Conservation (phyloP, 2,329 filamentous ascomycete species). For the Malbranchea zuffiana region DNA sequence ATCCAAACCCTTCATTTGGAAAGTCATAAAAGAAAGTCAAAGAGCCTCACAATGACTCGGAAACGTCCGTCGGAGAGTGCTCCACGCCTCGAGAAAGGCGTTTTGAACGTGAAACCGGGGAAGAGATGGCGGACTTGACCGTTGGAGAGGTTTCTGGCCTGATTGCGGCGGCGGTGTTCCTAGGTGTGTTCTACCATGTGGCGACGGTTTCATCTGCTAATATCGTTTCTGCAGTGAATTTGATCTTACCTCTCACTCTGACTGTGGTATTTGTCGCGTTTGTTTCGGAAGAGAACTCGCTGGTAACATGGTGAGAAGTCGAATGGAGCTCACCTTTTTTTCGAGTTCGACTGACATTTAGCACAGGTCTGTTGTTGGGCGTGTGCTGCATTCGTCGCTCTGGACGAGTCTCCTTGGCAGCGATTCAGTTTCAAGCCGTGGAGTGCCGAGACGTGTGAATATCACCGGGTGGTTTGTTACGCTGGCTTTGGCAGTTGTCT, state of each 20-base stretch:
- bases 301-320: conserved; percentile 16
- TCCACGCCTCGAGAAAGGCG: too few relatives aligned
- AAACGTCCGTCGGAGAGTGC: too few relatives aligned
- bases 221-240: conserved; percentile 21
- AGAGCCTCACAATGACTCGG: too few relatives aligned
- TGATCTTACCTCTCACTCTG: conserved; percentile 28
- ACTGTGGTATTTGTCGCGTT: conserved; percentile 28
- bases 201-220: too few relatives aligned
- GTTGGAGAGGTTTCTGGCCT: conserved; percentile 6
- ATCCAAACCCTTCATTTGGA: too few relatives aligned
- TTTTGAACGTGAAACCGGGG: too few relatives aligned
- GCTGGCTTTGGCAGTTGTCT: conserved; percentile 24
- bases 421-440: conserved; percentile 26
- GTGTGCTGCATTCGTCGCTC: conserved; percentile 29
- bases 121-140: too few relatives aligned
- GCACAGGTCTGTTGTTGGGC: conserved; percentile 27
- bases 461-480: conserved; percentile 20
- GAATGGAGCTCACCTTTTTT: neutral
- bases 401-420: conserved; percentile 36
- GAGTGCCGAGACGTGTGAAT: conserved; percentile 22
- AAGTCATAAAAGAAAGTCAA: too few relatives aligned
- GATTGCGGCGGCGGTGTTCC: too few relatives aligned
- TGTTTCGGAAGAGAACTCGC: conserved; percentile 27
- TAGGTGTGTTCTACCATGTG: too few relatives aligned
- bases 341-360: neutral